Evolutionary conservation across 2,329 filamentous ascomycete species (phyloP), one percentile per base, ranked within the genome.

Genomic region (Ophiocordyceps unilateralis): DNA sequence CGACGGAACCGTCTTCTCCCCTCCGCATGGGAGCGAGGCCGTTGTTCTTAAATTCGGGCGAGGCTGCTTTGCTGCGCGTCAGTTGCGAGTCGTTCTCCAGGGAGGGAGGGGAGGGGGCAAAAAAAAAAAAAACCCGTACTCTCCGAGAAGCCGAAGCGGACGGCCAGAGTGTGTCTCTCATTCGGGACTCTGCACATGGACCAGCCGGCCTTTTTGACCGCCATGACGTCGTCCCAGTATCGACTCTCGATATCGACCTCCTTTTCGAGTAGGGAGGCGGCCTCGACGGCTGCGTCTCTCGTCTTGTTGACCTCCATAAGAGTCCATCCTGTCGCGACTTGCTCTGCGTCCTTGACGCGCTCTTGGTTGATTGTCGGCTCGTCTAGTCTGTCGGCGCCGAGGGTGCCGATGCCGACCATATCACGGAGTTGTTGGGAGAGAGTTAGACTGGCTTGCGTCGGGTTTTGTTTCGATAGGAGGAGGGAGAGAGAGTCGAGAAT

Each of bases 101-200:
- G 11, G 24, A 26, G 19, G 12, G 38, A 17, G 10, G 5, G 43
- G 34, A 17, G 34, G 17, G 9, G 5, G 34, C 15, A 11, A 20
- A 12, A 36, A n/a, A 34, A 17, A n/a, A 19, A 20, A 36, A 15
- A 17, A 15, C 17, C 11, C 10, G 30, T 5, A 32, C 17, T 39
- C 14, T 95, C 89, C 12, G 81, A 72, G 55, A 93, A 93, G 8
- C 89, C 91, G 60, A 89, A 95, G 48, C 83, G 78, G 30, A 96
- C 89, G 19, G 82, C 87, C 41, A 96, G 68, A 0, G 78, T 79
- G 50, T 84, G 76, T 41, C 70, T 69, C 50, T 89, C 79, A 7
- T 78, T 68, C 0, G 86, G 85, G 36, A 91, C 66, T 41, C 82
- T 74, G 50, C 81, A 89, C 17, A 96, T 67, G 19, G 83, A 80